phyloP scores from a whole-genome alignment of 2,329 filamentous ascomycete genomes.

The Aspergillus terreus region DNA sequence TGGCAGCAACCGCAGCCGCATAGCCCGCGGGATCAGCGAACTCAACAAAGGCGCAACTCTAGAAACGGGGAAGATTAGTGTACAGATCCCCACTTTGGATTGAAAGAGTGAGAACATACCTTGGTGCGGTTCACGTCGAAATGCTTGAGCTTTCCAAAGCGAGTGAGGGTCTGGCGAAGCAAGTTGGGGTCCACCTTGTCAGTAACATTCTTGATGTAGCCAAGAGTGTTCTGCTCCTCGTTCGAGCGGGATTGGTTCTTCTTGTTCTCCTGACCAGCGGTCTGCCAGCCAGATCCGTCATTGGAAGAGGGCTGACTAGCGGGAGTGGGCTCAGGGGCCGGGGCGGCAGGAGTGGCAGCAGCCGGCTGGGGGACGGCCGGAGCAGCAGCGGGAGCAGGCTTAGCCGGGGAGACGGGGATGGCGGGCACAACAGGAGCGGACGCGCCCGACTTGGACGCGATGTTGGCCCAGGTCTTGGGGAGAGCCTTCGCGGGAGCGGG shows the following conservation, averaged over 20 bases:
- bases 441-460: conserved; percentile 49
- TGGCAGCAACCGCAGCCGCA: conserved; percentile 74
- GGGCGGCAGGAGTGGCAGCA: conserved; percentile 33
- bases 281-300: conserved; percentile 77
- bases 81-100: not conserved
- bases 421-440: conserved; percentile 34
- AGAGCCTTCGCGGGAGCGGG: conserved; percentile 47
- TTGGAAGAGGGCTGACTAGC: conserved; percentile 75
- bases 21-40: conserved; percentile 79
- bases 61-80: conserved; percentile 9
- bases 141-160: conserved; percentile 63
- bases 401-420: conserved; percentile 30
- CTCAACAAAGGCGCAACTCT: conserved; percentile 98
- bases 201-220: conserved; percentile 93
- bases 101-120: conserved; percentile 51
- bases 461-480: conserved; percentile 61
- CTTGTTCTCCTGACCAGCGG: conserved; percentile 70
- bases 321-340: conserved; percentile 31
- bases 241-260: conserved; percentile 72
- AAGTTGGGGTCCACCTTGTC: conserved; percentile 77
- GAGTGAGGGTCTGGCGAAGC: conserved; percentile 66
- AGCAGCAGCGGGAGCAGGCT: conserved; percentile 30
- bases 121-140: conserved; percentile 67
- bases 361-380: conserved; percentile 32
- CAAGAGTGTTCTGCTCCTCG: conserved; percentile 74